Evolutionary conservation across 2,329 filamentous ascomycete species (phyloP).

Genomic region (Blumeria hordei): DNA sequence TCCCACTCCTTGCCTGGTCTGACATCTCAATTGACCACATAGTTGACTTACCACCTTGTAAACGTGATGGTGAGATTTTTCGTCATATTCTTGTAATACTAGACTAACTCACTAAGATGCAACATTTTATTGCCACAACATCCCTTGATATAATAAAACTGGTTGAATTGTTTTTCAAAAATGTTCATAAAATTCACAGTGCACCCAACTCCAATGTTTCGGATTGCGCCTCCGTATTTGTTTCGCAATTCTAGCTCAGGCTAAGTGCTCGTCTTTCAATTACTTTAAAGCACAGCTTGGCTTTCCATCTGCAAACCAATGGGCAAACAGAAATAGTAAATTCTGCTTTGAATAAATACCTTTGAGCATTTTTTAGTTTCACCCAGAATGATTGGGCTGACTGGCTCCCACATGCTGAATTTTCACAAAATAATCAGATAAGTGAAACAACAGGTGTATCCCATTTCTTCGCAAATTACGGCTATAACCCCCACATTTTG

Average conservation of each 20-base stretch:
- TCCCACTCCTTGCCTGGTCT: not conserved
- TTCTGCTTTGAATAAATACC: slow-evolving; percentile 1
- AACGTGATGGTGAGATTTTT: not conserved
- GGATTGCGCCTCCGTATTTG: slow-evolving; percentile 4
- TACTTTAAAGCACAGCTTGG: slow-evolving; percentile 1
- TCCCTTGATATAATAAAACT: not conserved
- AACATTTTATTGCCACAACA: not conserved
- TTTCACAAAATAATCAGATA: too few relatives aligned
- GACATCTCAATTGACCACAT: slow-evolving; percentile 2
- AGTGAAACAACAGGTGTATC: slow-evolving; percentile 4
- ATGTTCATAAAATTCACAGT: not conserved
- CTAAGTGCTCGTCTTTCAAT: not conserved
- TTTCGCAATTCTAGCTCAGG: slow-evolving; percentile 4
- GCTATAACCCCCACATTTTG: not conserved
- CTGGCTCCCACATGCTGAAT: slow-evolving; percentile 3
- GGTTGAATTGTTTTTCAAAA: too few relatives aligned
- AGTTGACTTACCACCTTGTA: not conserved
- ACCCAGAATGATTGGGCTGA: too few relatives aligned
- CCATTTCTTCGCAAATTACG: slow-evolving; percentile 4
- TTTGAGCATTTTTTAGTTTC: slow-evolving; percentile 4
- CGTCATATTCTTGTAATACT: too few relatives aligned
- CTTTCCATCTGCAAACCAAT: slow-evolving; percentile 6
- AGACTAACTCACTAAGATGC: not conserved
- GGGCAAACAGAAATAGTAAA: slow-evolving; percentile 5
- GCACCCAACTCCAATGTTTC: slow-evolving; percentile 3